Evolutionary conservation across 306 rosid genomes (phyloP).

Genomic region (Fragaria vesca): DNA sequence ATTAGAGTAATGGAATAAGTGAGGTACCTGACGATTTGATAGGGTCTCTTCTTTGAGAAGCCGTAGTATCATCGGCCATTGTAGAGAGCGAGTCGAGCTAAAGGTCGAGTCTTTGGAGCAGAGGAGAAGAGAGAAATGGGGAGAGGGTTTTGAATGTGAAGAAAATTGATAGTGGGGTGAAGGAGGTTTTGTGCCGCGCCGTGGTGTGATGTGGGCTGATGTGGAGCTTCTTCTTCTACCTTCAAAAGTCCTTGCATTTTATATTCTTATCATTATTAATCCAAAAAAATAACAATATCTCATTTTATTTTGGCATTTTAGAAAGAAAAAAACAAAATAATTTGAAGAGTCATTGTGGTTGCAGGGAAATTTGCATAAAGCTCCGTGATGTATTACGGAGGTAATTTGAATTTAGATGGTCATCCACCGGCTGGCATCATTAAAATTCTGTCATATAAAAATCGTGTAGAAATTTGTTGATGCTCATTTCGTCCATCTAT

Average conservation of each 20-base stretch:
- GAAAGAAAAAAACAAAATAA: too few relatives aligned
- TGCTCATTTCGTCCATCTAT: too few relatives aligned
- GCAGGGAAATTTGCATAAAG: too few relatives aligned
- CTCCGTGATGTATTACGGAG: too few relatives aligned
- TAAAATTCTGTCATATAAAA: too few relatives aligned
- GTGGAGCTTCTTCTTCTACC: constrained; percentile 1
- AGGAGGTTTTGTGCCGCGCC: not conserved
- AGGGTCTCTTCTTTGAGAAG: constrained; percentile 60
- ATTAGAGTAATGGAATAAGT: constrained; percentile 4
- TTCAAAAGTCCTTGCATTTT: not conserved
- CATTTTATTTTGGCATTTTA: too few relatives aligned
- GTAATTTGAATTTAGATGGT: too few relatives aligned
- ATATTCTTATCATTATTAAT: too few relatives aligned
- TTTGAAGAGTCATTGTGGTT: too few relatives aligned
- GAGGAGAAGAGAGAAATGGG: not conserved
- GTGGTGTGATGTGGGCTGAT: constrained; percentile 1
- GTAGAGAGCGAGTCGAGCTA: constrained; percentile 2
- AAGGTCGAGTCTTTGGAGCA: constrained; percentile 9
- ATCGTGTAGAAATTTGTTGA: too few relatives aligned
- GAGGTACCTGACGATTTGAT: constrained; percentile 71
- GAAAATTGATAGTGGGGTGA: not conserved
- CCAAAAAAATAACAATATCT: too few relatives aligned
- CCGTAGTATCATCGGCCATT: constrained; percentile 66
- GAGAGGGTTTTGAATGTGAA: constrained; percentile 3
- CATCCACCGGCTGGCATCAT: too few relatives aligned